Evolutionary conservation across 345 rosid species (phyloP).

Genomic region (Schrenkiella parvula): DNA sequence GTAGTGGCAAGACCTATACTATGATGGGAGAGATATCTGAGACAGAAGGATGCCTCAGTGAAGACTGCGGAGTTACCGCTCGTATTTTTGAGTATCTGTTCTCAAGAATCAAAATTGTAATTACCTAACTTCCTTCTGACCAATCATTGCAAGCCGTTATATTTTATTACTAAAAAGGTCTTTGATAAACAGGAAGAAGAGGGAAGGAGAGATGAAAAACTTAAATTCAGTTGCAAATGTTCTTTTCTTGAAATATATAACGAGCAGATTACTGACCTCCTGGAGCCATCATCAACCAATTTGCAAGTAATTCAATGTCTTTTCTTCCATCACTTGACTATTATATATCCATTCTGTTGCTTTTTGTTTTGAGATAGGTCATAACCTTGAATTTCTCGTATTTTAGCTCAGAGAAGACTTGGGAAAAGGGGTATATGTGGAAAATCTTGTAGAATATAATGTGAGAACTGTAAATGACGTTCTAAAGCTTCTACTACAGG

Average conservation of each 20-base stretch:
- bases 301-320: slow-evolving; percentile 55
- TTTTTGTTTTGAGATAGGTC: slow-evolving; percentile 13
- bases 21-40: slow-evolving; percentile 86
- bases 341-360: background rate
- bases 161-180: background rate
- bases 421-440: slow-evolving; percentile 84
- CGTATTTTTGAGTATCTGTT: slow-evolving; percentile 79
- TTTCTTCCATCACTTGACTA: slow-evolving; percentile 10
- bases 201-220: slow-evolving; percentile 64
- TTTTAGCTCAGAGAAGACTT: slow-evolving; percentile 91
- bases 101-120: slow-evolving; percentile 67
- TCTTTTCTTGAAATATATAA: slow-evolving; percentile 93
- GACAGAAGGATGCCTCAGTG: slow-evolving; percentile 46
- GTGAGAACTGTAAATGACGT: slow-evolving; percentile 73
- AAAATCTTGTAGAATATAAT: slow-evolving; percentile 69
- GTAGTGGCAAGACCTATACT: slow-evolving; percentile 96
- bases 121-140: background rate
- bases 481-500: slow-evolving; percentile 71
- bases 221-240: slow-evolving; percentile 81
- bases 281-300: slow-evolving; percentile 86
- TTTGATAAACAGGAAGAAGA: slow-evolving; percentile 67
- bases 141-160: background rate
- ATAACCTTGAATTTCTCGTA: slow-evolving; percentile 32
- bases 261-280: slow-evolving; percentile 86
- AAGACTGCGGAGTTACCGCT: slow-evolving; percentile 84